Base-by-base conservation (phyloP, 2,329 filamentous ascomycete species). In the Fusarium incarnatum region DNA sequence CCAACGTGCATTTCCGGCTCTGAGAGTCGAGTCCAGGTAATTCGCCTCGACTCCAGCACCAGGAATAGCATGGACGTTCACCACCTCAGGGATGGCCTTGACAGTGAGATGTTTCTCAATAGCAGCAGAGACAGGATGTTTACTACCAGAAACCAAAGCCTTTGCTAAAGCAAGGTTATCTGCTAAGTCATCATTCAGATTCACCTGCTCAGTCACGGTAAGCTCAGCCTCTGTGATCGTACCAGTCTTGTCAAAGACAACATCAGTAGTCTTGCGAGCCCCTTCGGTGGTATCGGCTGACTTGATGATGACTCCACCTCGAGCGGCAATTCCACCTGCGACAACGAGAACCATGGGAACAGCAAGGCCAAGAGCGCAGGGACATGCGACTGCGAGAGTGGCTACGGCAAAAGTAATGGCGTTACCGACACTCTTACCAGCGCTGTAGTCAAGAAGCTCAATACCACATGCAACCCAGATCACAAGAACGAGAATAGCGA, bases 221-320 rank as follows among this genome's bases (percentile, higher is more conserved):
- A 81, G 75, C 5, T 82, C 79, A 0, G 83, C 86, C 28, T 82
- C 79, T 0, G 88, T 91, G 15, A 91, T 78, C 0, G 89, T 91
- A 0, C 89, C 89, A 0, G 89, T 91, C 78, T 91, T 92, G 80
- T 91, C 89, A 65, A 92, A 89, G 1, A 92, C 82, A 5, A 91
- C 82, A 70, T 90, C 85, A 0, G 85, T 86, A 1, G 83, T 80
- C 60, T 86, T 88, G 34, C 82, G 80, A 2, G 84, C 84, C 5
- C 82, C 77, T 70, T 91, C 88, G 0, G 88, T 86, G 7, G 82
- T 83, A 44, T 86, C 80, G 0, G 86, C 84, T 2, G 85, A 83
- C 74, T 89, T 89, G 76, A 91, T 86, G 45, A 91, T 83, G n/a
- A 91, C 83, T 2, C 89, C 88, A 11, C 80, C 77, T 13, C 85